Conservation (phyloP, 345 rosid genomes). For the Physaria fendleri region DNA sequence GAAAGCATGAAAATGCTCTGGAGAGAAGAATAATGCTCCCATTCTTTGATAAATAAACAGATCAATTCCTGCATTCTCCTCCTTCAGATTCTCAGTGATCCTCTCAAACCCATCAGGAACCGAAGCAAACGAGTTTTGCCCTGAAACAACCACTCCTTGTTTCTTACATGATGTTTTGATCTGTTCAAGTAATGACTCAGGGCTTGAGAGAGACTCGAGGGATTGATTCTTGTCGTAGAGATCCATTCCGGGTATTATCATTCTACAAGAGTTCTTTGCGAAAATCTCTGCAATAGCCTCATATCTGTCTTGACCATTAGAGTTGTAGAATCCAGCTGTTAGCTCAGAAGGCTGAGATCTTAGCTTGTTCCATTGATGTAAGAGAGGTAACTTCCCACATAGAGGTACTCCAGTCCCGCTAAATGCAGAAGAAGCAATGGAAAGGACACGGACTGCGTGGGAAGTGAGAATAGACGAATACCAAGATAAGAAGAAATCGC, state of each 20-base stretch:
- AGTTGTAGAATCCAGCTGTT: slow-evolving; percentile 76
- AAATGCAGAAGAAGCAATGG: slow-evolving; percentile 54
- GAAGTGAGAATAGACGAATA: slow-evolving; percentile 59
- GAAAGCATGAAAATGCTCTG: slow-evolving; percentile 78
- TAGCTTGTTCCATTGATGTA: slow-evolving; percentile 67
- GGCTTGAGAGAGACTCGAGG: slow-evolving; percentile 47
- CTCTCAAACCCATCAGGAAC: slow-evolving; percentile 51
- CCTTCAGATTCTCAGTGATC: slow-evolving; percentile 49
- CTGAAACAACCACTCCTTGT: slow-evolving; percentile 56
- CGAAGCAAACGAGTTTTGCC: slow-evolving; percentile 52
- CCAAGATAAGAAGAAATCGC: slow-evolving; percentile 86
- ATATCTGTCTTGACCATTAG: slow-evolving; percentile 55
- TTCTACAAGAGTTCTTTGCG: slow-evolving; percentile 67
- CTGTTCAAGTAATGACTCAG: slow-evolving; percentile 51
- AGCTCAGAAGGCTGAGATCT: slow-evolving; percentile 65
- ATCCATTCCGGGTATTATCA: slow-evolving; percentile 88
- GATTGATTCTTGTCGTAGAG: slow-evolving; percentile 54
- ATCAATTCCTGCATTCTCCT: slow-evolving; percentile 36
- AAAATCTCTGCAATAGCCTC: slow-evolving; percentile 53
- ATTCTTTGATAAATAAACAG: slow-evolving; percentile 81
- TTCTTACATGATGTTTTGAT: slow-evolving; percentile 54
- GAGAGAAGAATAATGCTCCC: slow-evolving; percentile 97
- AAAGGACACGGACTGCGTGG: slow-evolving; percentile 67
- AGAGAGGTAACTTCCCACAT: slow-evolving; percentile 61
- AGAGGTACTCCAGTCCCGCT: slow-evolving; percentile 30